Conservation (phyloP, 106 monocot species). For the Allium sativum region DNA sequence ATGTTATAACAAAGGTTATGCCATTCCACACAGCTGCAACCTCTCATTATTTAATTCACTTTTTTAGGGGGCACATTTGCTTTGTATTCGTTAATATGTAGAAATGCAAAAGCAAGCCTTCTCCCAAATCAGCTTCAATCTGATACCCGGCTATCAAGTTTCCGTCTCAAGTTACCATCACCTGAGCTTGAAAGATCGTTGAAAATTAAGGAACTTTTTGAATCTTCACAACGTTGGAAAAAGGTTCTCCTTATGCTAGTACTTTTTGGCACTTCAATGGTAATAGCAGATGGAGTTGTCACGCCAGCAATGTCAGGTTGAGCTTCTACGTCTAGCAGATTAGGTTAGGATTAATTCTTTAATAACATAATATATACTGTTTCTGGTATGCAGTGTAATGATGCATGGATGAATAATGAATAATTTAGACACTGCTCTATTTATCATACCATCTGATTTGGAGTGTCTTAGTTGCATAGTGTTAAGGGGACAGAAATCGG, state of each 20-base stretch:
- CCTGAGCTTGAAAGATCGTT: conserved; percentile 71
- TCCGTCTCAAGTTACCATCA: conserved; percentile 68
- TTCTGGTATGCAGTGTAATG: too few species aligned
- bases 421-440: too few species aligned
- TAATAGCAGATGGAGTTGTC: conserved; percentile 82
- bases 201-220: conserved; percentile 61
- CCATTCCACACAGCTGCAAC: neutral
- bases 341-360: neutral
- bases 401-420: too few species aligned
- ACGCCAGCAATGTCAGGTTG: conserved; percentile 94
- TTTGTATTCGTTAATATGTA: conserved; percentile 87
- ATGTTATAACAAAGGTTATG: neutral
- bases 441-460: too few species aligned
- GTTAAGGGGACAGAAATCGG: too few species aligned
- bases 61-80: conserved; percentile 80
- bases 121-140: conserved; percentile 71
- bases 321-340: conserved; percentile 7
- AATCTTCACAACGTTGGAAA: conserved; percentile 44
- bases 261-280: conserved; percentile 88
- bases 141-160: conserved; percentile 70
- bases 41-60: conserved; percentile 6
- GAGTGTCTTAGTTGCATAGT: too few species aligned
- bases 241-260: conserved; percentile 64
- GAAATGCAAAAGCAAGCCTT: conserved; percentile 83
- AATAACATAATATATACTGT: too few species aligned